phyloP scores from a whole-genome alignment of 2,329 filamentous ascomycete species.

The Pseudopithomyces maydicus region DNA sequence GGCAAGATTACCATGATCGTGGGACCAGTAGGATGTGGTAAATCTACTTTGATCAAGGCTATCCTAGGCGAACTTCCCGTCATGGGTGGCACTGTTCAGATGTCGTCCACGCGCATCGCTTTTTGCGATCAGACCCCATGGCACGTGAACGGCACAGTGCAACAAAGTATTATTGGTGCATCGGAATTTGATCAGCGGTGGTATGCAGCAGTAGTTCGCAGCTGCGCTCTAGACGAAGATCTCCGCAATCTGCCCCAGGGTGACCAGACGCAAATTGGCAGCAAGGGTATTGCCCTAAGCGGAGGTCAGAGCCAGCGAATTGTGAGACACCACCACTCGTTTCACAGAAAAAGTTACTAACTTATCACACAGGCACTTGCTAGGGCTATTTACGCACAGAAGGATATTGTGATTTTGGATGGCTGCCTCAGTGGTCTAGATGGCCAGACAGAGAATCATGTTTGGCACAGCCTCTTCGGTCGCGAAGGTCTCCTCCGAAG shows the following conservation, averaged over 20 bases:
- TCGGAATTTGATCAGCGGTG: conserved; percentile 43
- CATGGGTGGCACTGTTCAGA: conserved; percentile 35
- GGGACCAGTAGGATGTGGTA: conserved; percentile 59
- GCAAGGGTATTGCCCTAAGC: conserved; percentile 57
- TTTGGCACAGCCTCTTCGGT: conserved; percentile 55
- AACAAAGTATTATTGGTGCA: conserved; percentile 44
- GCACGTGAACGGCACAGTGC: conserved; percentile 44
- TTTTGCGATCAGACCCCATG: conserved; percentile 47
- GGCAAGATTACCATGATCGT: conserved; percentile 55
- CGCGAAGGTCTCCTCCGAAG: conserved; percentile 52
- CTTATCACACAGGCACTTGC: conserved; percentile 49
- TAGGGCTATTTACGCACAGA: conserved; percentile 57
- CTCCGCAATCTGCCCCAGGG: conserved; percentile 37
- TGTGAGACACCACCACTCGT: conserved; percentile 34
- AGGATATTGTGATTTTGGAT: conserved; percentile 56
- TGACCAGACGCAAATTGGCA: conserved; percentile 55
- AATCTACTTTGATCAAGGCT: conserved; percentile 53
- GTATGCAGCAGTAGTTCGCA: conserved; percentile 43
- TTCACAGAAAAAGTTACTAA: background rate
- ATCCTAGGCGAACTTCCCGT: conserved; percentile 41
- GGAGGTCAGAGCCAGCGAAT: conserved; percentile 60
- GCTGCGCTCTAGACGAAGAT: conserved; percentile 43
- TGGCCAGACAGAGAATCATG: conserved; percentile 53
- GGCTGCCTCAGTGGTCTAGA: conserved; percentile 60
- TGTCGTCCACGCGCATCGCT: conserved; percentile 39